Evolutionary conservation across 371 early-diverging fungal genomes (phyloP).

Genomic region (Blakeslea trispora): DNA sequence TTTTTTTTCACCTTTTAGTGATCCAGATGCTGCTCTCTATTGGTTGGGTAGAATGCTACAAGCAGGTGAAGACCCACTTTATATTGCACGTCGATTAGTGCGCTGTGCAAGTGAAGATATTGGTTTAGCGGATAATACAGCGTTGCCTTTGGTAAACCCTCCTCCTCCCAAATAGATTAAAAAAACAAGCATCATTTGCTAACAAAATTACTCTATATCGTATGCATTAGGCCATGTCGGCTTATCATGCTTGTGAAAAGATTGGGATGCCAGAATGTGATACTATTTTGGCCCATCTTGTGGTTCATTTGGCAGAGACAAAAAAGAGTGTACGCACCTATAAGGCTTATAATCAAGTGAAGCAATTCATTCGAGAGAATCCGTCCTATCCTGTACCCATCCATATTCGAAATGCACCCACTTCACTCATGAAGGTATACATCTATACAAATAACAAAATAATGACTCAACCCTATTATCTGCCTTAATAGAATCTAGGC

Average conservation of each 20-base stretch:
- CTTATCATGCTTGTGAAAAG: conserved; percentile 80
- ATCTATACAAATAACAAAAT: no score
- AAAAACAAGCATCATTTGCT: no score
- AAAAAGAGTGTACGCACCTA: conserved; percentile 83
- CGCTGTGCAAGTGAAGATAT: conserved; percentile 89
- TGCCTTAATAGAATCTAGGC: conserved; percentile 58
- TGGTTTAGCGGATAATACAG: conserved; percentile 81
- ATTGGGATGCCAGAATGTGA: conserved; percentile 95
- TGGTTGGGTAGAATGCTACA: conserved; percentile 90
- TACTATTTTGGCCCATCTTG: conserved; percentile 79
- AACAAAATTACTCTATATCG: no score
- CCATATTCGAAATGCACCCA: conserved; percentile 88
- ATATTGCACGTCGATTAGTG: conserved; percentile 73
- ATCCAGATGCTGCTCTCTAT: conserved; percentile 77
- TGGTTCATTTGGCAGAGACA: conserved; percentile 75
- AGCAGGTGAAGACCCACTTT: conserved; percentile 90
- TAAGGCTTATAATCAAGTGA: conserved; percentile 66
- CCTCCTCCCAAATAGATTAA: not conserved
- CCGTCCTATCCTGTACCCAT: conserved; percentile 80
- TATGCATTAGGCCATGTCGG: conserved; percentile 64
- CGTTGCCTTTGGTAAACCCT: conserved; percentile 63
- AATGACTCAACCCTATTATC: no score
- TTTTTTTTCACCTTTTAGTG: conserved; percentile 33
- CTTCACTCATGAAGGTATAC: conserved; percentile 64
- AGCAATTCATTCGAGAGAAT: conserved; percentile 58